A percentile compares a stretch with the other conserved stretches of the same genome.
phyloP scores from a whole-genome alignment of 2,329 filamentous ascomycete species.

The Mycosphaerella sp. region DNA sequence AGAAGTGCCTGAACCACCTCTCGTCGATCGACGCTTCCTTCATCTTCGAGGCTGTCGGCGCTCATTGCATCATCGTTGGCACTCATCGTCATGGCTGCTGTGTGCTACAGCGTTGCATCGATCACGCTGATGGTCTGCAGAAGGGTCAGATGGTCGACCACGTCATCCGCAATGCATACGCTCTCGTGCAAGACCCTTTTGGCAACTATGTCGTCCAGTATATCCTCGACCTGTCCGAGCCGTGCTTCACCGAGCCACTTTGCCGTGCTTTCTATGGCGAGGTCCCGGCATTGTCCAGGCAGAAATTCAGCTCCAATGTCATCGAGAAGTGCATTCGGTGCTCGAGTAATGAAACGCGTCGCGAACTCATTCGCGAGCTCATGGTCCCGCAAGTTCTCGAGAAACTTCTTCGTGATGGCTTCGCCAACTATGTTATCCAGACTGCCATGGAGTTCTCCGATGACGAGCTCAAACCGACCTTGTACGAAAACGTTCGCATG shows the following conservation, averaged over 20 bases:
- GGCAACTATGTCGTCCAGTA: conserved; percentile 99
- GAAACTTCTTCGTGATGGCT: conserved; percentile 81
- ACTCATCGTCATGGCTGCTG: conserved; percentile 98
- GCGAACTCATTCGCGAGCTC: conserved; percentile 80
- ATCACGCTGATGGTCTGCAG: conserved; percentile 86
- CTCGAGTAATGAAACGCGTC: conserved; percentile 65
- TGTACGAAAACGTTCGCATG: conserved; percentile 80
- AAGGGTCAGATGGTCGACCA: conserved; percentile 78
- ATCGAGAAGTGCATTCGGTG: conserved; percentile 90
- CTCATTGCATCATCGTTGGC: conserved; percentile 80
- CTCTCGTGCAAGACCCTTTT: conserved; percentile 91
- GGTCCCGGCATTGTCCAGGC: conserved; percentile 69
- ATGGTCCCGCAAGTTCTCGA: conserved; percentile 70
- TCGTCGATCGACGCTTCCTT: conserved; percentile 80
- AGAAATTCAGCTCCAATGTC: conserved; percentile 99
- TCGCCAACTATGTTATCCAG: conserved; percentile 97
- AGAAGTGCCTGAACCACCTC: conserved; percentile 97
- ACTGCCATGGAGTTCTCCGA: conserved; percentile 86
- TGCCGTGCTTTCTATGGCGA: conserved; percentile 73
- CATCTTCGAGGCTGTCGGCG: conserved; percentile 91
- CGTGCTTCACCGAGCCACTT: conserved; percentile 80
- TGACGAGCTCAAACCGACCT: conserved; percentile 61
- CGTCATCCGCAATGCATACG: conserved; percentile 83
- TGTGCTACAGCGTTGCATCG: conserved; percentile 95
- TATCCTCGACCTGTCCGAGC: conserved; percentile 86